Conservation (phyloP, 495 filamentous ascomycete genomes). For the Lindgomyces ingoldianus region DNA sequence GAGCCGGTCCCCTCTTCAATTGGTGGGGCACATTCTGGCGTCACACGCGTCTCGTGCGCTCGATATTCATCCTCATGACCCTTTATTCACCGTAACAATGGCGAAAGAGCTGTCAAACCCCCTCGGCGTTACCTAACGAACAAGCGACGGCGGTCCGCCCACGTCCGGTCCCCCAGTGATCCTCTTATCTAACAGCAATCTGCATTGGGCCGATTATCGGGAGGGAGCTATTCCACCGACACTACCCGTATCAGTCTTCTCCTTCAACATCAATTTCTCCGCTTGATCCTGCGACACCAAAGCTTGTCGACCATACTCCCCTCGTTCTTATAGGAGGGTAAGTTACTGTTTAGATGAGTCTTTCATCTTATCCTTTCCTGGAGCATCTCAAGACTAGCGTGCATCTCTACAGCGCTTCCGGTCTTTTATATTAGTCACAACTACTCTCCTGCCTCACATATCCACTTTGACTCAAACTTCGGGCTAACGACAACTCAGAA, state of each 20-base stretch:
- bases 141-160: no score
- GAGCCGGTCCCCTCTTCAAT: neutral
- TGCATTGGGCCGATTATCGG: slow-evolving; percentile 32
- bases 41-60: no score
- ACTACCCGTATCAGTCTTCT: slow-evolving; percentile 18
- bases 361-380: no score
- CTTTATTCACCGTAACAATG: no score
- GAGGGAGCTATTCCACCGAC: slow-evolving; percentile 21
- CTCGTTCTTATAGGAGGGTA: neutral
- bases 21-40: slow-evolving; percentile 5
- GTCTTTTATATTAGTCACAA: slow-evolving; percentile 31
- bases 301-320: neutral
- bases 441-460: neutral
- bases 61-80: no score
- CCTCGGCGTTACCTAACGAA: no score
- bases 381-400: no score
- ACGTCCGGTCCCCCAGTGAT: no score
- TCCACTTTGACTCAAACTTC: neutral
- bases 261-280: neutral
- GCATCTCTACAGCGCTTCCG: no score
- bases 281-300: neutral
- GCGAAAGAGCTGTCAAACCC: no score
- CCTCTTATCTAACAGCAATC: slow-evolving; percentile 36
- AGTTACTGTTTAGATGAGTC: no score
- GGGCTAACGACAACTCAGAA: slow-evolving; percentile 3